Percentiles rank a stretch among this genome's conserved stretches.
Evolutionary conservation across 2,329 filamentous ascomycete species (phyloP).

Genomic region (Penicillium sclerotigenum): DNA sequence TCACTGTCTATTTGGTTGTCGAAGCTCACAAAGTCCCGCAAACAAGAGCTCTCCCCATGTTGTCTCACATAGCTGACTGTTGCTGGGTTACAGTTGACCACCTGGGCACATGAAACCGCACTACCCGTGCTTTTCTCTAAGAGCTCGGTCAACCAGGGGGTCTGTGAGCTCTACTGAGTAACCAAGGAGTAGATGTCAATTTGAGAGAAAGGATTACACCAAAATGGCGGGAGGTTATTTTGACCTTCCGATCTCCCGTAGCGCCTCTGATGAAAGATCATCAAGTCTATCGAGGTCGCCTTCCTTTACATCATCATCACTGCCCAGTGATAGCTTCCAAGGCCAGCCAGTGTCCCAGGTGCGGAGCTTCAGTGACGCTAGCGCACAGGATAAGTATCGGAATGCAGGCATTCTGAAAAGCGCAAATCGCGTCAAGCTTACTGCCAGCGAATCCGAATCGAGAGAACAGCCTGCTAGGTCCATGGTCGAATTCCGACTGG

Average conservation of each 20-base stretch:
- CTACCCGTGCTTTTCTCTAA: background rate
- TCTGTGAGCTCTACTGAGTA: conserved; percentile 7
- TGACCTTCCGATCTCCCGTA: conserved; percentile 30
- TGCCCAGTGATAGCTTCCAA: conserved; percentile 25
- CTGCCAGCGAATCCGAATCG: conserved; percentile 24
- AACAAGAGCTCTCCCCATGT: background rate
- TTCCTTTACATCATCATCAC: conserved; percentile 24
- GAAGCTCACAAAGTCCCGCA: background rate
- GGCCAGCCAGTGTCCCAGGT: conserved; percentile 16
- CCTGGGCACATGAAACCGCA: conserved; percentile 3
- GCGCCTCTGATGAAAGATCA: background rate
- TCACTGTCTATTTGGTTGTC: background rate
- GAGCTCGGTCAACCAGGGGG: conserved; percentile 2
- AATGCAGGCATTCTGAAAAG: conserved; percentile 39
- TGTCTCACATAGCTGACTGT: conserved; percentile 25
- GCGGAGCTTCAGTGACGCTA: conserved; percentile 18
- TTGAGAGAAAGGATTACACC: conserved; percentile 9
- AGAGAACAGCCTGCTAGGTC: conserved; percentile 20
- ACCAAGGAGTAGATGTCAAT: conserved; percentile 1
- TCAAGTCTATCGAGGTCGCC: conserved; percentile 26
- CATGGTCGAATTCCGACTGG: conserved; percentile 29
- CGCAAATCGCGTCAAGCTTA: conserved; percentile 38
- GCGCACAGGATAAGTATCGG: conserved; percentile 33
- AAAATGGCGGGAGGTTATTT: conserved; percentile 37
- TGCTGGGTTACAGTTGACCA: conserved; percentile 20